A percentile compares a stretch with the other conserved stretches of the same genome.
phyloP scores from a whole-genome alignment of 352 stramenopile species.

The Phytophthora syringae region DNA sequence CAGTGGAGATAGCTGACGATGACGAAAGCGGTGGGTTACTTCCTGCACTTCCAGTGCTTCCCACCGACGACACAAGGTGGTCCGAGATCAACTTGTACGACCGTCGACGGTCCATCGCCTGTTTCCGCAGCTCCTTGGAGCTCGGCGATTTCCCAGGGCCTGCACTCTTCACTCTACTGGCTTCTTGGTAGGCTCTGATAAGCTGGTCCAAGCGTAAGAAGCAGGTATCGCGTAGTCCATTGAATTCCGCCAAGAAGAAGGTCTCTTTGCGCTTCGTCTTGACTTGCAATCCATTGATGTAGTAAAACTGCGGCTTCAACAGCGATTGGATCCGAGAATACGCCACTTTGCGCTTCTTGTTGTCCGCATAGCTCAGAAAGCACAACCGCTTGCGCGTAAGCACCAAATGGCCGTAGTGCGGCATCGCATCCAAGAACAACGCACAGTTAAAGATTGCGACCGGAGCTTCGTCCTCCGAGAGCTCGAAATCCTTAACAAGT shows the following conservation, averaged over 20 bases:
- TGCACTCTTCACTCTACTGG: conserved; percentile 27
- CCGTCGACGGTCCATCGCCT: conserved; percentile 60
- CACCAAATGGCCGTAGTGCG: conserved; percentile 77
- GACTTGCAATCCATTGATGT: conserved; percentile 83
- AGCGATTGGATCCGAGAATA: conserved; percentile 69
- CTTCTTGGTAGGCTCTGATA: conserved; percentile 67
- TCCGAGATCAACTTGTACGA: conserved; percentile 60
- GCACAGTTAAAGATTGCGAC: conserved; percentile 82
- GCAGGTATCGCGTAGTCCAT: conserved; percentile 72
- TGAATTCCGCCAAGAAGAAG: conserved; percentile 84
- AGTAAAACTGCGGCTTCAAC: conserved; percentile 87
- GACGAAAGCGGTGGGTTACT: conserved; percentile 19
- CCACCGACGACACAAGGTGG: conserved; percentile 29
- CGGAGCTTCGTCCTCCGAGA: conserved; percentile 49
- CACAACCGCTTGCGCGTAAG: conserved; percentile 74
- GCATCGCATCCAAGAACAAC: conserved; percentile 73
- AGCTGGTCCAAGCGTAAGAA: conserved; percentile 79
- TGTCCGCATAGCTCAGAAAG: conserved; percentile 60
- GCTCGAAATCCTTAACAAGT: conserved; percentile 51
- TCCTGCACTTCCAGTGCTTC: conserved; percentile 6
- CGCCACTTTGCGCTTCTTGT: conserved; percentile 60
- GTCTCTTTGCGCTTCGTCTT: conserved; percentile 70
- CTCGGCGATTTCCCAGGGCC: conserved; percentile 36
- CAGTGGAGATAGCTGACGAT: conserved; percentile 42
- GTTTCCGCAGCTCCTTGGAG: conserved; percentile 53